Conservation (phyloP, 306 rosid genomes). For the Pueraria montana region DNA sequence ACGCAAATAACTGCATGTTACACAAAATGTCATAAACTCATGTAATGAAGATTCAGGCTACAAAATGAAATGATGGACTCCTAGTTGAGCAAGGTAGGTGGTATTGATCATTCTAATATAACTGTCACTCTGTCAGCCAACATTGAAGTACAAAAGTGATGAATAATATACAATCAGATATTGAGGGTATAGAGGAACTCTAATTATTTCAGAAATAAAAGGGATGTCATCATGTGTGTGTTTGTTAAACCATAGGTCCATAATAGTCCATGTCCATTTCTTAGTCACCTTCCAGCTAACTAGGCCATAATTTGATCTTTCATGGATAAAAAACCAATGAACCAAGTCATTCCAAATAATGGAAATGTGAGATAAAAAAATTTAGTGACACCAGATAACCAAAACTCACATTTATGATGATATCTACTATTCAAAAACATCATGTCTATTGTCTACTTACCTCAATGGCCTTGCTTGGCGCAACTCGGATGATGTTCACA, state of each 20-base stretch:
- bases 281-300: constrained; percentile 11
- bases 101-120: background rate
- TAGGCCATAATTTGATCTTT: background rate
- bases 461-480: constrained; percentile 79
- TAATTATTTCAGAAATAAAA: background rate
- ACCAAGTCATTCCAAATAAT: constrained; percentile 12
- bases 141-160: background rate
- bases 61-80: constrained; percentile 1
- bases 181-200: background rate
- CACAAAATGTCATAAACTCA: background rate
- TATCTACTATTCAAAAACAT: constrained; percentile 16
- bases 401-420: background rate
- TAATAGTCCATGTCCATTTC: background rate
- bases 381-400: background rate
- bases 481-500: constrained; percentile 69
- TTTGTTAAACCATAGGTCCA: background rate
- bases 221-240: background rate
- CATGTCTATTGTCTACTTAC: constrained; percentile 43
- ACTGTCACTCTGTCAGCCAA: background rate
- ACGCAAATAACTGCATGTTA: constrained; percentile 72
- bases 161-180: background rate
- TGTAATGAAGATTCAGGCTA: background rate
- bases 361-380: background rate
- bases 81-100: background rate
- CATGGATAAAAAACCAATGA: background rate